Percentiles rank a stretch among this genome's conserved stretches.
Conservation (phyloP, 306 rosid genomes). For the Inga laurina region DNA sequence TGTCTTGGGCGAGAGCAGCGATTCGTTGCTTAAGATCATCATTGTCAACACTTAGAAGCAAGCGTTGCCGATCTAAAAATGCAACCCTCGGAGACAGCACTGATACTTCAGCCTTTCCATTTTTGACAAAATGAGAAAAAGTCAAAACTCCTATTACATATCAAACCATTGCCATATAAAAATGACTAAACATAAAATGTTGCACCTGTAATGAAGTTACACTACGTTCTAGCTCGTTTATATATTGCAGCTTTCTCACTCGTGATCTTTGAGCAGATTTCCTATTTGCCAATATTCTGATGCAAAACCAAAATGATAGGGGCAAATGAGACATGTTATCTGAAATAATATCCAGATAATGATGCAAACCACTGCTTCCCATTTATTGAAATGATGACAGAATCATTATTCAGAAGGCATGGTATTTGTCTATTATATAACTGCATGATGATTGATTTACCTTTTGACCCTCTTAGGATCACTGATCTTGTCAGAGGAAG, state of each 20-base stretch:
- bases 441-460: slow-evolving; percentile 38
- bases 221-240: slow-evolving; percentile 90
- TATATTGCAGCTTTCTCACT: slow-evolving; percentile 94
- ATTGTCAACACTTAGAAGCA: slow-evolving; percentile 93
- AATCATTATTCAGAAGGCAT: neutral
- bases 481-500: slow-evolving; percentile 47
- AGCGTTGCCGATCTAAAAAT: slow-evolving; percentile 84
- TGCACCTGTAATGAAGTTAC: slow-evolving; percentile 86
- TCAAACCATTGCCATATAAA: neutral
- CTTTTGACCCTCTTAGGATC: slow-evolving; percentile 96
- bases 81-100: slow-evolving; percentile 90
- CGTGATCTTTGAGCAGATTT: slow-evolving; percentile 98
- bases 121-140: slow-evolving; percentile 6
- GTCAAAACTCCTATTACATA: neutral
- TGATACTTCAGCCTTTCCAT: slow-evolving; percentile 84
- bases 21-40: slow-evolving; percentile 97
- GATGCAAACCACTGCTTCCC: neutral
- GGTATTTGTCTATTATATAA: neutral
- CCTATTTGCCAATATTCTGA: slow-evolving; percentile 93
- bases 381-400: neutral
- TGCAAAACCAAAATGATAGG: slow-evolving; percentile 20
- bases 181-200: neutral
- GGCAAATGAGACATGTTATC: neutral
- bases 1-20: slow-evolving; percentile 91
- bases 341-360: neutral